Percentiles rank a stretch among this genome's conserved stretches.
Conservation (phyloP, 2,329 filamentous ascomycete species). For the Aspergillus sojae region DNA sequence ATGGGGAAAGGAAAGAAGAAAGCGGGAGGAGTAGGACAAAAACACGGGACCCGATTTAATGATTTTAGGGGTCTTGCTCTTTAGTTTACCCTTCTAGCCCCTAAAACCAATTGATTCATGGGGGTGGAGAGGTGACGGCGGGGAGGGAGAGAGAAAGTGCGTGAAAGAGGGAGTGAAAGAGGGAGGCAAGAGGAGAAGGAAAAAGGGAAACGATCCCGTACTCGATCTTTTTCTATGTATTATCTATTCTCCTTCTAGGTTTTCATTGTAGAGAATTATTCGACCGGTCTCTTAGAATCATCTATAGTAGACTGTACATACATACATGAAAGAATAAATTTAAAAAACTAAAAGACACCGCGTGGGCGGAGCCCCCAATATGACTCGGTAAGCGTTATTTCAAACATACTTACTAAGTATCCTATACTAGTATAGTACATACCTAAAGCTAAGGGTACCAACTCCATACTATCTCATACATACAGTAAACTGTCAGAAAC, state of each 20-base stretch:
- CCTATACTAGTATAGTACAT: not conserved
- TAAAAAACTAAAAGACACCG: not conserved
- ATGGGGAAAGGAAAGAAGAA: conserved; percentile 13
- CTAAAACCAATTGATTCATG: not conserved
- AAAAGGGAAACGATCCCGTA: not conserved
- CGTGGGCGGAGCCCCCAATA: not conserved
- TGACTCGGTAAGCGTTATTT: not conserved
- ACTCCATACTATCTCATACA: not conserved
- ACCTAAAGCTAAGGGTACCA: too few species aligned
- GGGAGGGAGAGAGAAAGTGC: not conserved
- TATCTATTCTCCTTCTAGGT: not conserved
- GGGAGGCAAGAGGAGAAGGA: not conserved
- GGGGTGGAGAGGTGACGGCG: conserved; percentile 4
- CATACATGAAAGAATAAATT: not conserved
- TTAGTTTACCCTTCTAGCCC: not conserved
- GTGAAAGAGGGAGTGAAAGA: not conserved
- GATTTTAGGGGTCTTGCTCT: conserved; percentile 4
- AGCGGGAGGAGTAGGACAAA: conserved; percentile 16
- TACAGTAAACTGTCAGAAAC: not conserved
- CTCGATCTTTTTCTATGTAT: not conserved
- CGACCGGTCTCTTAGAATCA: not conserved
- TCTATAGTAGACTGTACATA: not conserved
- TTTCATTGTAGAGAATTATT: not conserved
- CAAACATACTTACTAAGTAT: not conserved
- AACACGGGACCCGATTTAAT: conserved; percentile 9